phyloP scores from a whole-genome alignment of 2,329 filamentous ascomycete species.

The Aspergillus sp. region DNA sequence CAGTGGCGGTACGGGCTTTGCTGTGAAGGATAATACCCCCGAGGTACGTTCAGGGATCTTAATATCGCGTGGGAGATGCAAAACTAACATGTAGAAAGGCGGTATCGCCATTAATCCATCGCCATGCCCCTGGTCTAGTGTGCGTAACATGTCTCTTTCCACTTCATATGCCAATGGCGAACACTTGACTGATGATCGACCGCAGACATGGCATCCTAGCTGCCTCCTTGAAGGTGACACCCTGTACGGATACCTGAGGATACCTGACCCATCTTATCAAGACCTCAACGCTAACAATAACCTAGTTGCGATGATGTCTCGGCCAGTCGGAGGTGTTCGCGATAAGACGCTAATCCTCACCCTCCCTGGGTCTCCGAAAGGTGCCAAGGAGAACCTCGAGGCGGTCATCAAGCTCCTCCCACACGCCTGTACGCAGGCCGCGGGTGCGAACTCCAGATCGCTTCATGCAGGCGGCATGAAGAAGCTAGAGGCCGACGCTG shows the following conservation, averaged over 20 bases:
- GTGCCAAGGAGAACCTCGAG: constrained; percentile 88
- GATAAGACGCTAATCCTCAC: constrained; percentile 82
- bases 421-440: constrained; percentile 89
- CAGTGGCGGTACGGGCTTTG: constrained; percentile 92
- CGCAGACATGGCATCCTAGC: constrained; percentile 84
- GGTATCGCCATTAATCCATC: constrained; percentile 74
- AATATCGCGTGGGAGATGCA: background rate
- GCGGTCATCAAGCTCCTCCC: constrained; percentile 86
- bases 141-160: constrained; percentile 38
- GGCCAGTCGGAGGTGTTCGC: constrained; percentile 84
- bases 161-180: background rate
- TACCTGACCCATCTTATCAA: constrained; percentile 16
- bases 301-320: constrained; percentile 91
- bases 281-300: constrained; percentile 22
- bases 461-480: constrained; percentile 79
- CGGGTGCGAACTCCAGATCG: constrained; percentile 74
- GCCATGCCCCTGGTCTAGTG: constrained; percentile 83
- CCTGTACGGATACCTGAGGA: constrained; percentile 65
- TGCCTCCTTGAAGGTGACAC: constrained; percentile 78
- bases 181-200: constrained; percentile 19
- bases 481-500: constrained; percentile 81
- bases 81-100: constrained; percentile 54
- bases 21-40: constrained; percentile 78
- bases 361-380: constrained; percentile 90
- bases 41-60: constrained; percentile 60